Base-by-base conservation (phyloP, 805 yeast species). In the Phaffomyces opuntiae region DNA sequence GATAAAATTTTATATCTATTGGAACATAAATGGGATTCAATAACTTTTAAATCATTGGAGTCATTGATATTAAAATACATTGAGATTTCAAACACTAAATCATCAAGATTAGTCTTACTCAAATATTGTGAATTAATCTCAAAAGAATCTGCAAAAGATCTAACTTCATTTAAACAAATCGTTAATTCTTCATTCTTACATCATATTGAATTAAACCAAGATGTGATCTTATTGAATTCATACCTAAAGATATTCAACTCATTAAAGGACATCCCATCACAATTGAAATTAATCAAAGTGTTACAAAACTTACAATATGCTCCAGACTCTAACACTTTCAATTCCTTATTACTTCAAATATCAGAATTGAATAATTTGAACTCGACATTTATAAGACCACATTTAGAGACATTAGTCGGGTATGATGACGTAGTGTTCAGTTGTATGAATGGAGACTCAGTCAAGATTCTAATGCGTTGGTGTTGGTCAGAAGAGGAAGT, bases 1-100 rank as follows among this genome's bases (percentile, higher is more conserved):
- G 33, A 45, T 5, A 48, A 48, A 21, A n/a, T 48, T 27, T n/a
- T 42, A 14, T 48, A 45, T 17, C 26, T 48, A 14, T 39, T 47
- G 8, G 12, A 36, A 31, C 29, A 33, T 8, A 39, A 37, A 14
- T 33, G 37, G 19, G 36, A 36, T 5, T 7, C 14, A 6, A 17
- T 25, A 16, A 36, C 14, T 1, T 7, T 16, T 16, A 6, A 13
- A 21, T 14, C 5, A 9, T 12, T 42, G n/a, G 41, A 34, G 11
- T 14, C 4, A 9, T 27, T 39, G 24, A 24, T 46, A 4, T 13
- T 13, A 7, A 31, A 37, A 19, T 45, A 42, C 16, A 36, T 45
- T 34, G 45, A 45, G 5, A 26, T 12, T 12, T 32, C 42, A 27
- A 29, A 34, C 16, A 34, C 5, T 24, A 21, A 4, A 12, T 44